Evolutionary conservation across 805 yeast species (phyloP), one percentile per base, ranked within the genome.

Genomic region (Yarrowia sp.): DNA sequence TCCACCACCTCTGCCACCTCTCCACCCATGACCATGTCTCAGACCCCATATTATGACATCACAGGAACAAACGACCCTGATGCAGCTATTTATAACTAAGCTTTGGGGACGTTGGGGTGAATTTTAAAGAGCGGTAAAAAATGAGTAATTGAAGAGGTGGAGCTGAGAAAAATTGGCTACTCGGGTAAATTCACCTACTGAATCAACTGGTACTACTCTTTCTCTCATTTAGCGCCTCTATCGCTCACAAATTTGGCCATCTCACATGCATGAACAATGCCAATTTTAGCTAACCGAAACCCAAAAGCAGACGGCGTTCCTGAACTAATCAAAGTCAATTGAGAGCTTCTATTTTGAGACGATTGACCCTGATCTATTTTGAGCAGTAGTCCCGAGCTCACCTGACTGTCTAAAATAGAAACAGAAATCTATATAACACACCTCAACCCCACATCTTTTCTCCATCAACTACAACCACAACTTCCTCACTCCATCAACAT

Each of bases 221-320:
- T 26, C 7, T 3, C 32, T 5, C 4, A 26, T 26, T 5, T 26
- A 26, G 4, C 32, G 32, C 32, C 7, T 26, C 32, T 5, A 26
- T 5, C 7, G 7, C 7, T 26, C 32, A 26, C 32, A 3, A 26
- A 3, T 5, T 26, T 5, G 32, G 7, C 32, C 32, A 26, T 26
- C 32, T 26, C 32, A 26, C 32, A 4, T 45, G 49, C 49, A 45
- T 45, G 32, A 9, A 19, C 14, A 5, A 45, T 19, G 49, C 32
- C 15, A 15, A 7, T 10, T 19, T 16, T 7, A 9, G 5, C 7
- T 45, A 45, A 45, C 49, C 49, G 49, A 45, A 45, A 45, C 49
- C 9, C 49, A 45, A 45, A 9, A 16, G 49, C 49, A 45, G 14
- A 45, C 49, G 49, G 49, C 49, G 49, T 45, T 45, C 22, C 46